Percentiles rank a stretch among this genome's conserved stretches.
These are phyloP conservation scores for Anthracocystis setariae DNA, from an alignment of 1,284 basidiomycete genomes.

Conservation along the genomic window DNA sequence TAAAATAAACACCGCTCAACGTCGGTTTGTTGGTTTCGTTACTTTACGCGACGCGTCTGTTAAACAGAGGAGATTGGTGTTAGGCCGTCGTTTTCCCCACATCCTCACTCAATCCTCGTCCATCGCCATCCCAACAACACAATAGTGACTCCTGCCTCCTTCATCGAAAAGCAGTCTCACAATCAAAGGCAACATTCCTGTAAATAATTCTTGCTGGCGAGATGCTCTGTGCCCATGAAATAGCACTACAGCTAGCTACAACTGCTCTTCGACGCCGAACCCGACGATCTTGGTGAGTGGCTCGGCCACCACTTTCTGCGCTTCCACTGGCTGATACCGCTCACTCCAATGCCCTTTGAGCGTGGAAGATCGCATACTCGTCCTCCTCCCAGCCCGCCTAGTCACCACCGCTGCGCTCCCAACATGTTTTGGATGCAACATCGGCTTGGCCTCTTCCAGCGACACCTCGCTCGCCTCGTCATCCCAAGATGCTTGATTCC, in stretches of 20 bases:
- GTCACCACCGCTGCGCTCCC: constrained; percentile 3
- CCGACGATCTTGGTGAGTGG: constrained; percentile 34
- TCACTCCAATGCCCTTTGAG: constrained; percentile 37
- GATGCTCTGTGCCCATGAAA: no score
- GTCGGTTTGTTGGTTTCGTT: no score
- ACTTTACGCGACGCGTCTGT: constrained; percentile 5
- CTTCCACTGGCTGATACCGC: constrained; percentile 10
- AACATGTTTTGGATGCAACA: constrained; percentile 15
- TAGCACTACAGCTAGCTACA: no score
- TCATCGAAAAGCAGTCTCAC: no score
- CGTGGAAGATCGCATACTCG: constrained; percentile 35
- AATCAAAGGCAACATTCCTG: no score
- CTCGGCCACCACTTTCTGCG: constrained; percentile 24
- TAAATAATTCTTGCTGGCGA: no score
- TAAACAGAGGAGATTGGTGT: constrained; percentile 7
- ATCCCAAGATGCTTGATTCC: constrained; percentile 36
- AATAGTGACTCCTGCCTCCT: no score
- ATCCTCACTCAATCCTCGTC: background rate
- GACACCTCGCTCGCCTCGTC: constrained; percentile 47
- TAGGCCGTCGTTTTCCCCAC: no score
- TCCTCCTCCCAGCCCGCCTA: constrained; percentile 3
- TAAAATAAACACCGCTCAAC: no score
- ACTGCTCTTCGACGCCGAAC: constrained; percentile 30
- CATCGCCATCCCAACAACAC: background rate
- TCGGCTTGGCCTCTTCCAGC: constrained; percentile 22